phyloP scores from a whole-genome alignment of 2,329 filamentous ascomycete species.

The Hypoxylon sp. region DNA sequence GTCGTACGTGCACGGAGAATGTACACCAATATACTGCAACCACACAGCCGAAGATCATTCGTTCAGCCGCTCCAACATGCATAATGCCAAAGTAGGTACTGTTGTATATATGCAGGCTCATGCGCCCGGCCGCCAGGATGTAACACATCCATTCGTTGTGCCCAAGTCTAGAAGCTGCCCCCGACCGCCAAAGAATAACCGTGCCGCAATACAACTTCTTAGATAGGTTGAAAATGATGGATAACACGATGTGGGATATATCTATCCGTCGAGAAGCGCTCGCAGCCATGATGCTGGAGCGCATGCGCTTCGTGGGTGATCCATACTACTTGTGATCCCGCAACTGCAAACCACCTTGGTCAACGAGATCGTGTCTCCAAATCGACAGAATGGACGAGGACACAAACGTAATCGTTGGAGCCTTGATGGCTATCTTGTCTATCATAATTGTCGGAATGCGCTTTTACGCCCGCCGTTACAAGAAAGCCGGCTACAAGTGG shows the following conservation, averaged over 20 bases:
- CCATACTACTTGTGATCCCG: background rate
- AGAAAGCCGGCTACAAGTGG: constrained; percentile 1
- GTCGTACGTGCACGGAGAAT: background rate
- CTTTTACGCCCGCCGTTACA: background rate
- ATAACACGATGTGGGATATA: background rate
- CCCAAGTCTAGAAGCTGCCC: background rate
- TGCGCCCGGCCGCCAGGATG: background rate
- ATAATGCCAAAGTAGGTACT: background rate
- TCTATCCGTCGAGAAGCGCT: background rate
- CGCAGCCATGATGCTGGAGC: background rate
- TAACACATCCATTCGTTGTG: background rate
- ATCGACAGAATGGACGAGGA: background rate
- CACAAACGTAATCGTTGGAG: background rate
- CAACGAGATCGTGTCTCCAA: background rate
- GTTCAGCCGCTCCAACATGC: background rate
- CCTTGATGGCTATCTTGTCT: background rate
- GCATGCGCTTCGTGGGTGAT: background rate
- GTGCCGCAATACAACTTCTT: background rate
- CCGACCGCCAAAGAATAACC: background rate
- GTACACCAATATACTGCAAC: background rate
- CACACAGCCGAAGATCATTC: background rate
- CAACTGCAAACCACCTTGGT: background rate
- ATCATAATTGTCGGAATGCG: background rate
- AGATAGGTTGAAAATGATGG: background rate
- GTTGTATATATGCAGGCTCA: background rate